Base-by-base conservation (phyloP, 1,284 basidiomycete genomes). In the Ceratobasidium theobromae region DNA sequence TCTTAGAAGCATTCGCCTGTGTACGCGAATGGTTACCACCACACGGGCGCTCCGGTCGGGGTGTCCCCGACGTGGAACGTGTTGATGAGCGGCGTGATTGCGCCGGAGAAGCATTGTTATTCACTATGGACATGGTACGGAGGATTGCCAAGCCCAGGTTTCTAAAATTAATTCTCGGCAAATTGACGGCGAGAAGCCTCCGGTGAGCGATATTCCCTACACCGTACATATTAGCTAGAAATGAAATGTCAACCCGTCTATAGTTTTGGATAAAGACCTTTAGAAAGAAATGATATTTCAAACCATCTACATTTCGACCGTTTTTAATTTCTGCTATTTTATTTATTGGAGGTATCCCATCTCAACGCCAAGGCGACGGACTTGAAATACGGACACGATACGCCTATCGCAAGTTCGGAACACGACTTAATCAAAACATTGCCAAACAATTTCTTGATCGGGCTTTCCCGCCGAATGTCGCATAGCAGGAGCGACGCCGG, bases 1-100 rank as follows among this genome's bases (percentile, higher is more conserved):
- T 45, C 46, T n/a, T 30, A 38, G 57, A 62, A 62, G 32, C 9
- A 16, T 18, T 23, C 57, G 57, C 57, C 57, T 62, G n/a, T 21
- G 46, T 49, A 62, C 1, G 32, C 57, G 57, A 28, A 14, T 62
- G 32, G 30, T 28, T 51, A 40, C 35, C 16, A 38, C 32, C 32
- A 62, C 51, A 46, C 25, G 33, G 30, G 9, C 6, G 14, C 21
- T 14, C 28, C 45, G 38, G 41, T 62, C 57, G 16, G n/a, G 23
- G 11, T 32, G 43, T 9, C 9, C 8, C 9, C 43, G 5, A 45
- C 43, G 43, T 6, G 43, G 6, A 11, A 11, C 9, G 43, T 45
- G 43, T 45, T 45, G 6, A 14, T 45, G 35, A 16, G 35, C 35
- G 6, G 43, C 43, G 18, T 45, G 18, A n/a, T 6, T n/a, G 18